Percentiles rank a stretch among this genome's conserved stretches.
Conservation (phyloP, 2,329 filamentous ascomycete species). For the Blumeria graminis region DNA sequence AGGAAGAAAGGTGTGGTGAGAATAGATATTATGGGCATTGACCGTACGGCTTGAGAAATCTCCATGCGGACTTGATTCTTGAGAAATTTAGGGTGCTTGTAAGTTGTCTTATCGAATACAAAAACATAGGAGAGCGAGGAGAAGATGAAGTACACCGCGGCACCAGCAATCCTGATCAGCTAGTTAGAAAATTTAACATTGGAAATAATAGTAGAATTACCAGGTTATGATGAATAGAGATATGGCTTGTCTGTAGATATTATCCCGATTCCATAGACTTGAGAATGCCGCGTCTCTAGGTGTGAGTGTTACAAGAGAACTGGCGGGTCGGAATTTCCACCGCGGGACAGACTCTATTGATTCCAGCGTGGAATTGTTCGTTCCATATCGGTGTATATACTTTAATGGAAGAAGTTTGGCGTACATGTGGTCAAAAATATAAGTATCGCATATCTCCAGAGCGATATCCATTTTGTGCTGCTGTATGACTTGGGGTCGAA, state of each 20-base stretch:
- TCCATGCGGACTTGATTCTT: slow-evolving; percentile 80
- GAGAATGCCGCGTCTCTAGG: slow-evolving; percentile 56
- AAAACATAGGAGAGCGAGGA: slow-evolving; percentile 66
- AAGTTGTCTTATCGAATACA: slow-evolving; percentile 75
- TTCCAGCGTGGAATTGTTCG: slow-evolving; percentile 28
- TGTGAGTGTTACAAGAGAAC: slow-evolving; percentile 39
- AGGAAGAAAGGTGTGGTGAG: slow-evolving; percentile 66
- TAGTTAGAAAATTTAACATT: slow-evolving; percentile 3
- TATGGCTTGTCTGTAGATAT: slow-evolving; percentile 47
- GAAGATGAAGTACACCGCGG: slow-evolving; percentile 64
- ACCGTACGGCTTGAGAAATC: slow-evolving; percentile 51
- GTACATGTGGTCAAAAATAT: slow-evolving; percentile 58
- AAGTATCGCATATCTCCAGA: slow-evolving; percentile 65
- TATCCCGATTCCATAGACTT: slow-evolving; percentile 56
- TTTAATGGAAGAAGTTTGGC: slow-evolving; percentile 41
- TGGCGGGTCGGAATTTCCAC: slow-evolving; percentile 52
- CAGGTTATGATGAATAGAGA: slow-evolving; percentile 70
- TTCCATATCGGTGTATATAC: slow-evolving; percentile 25
- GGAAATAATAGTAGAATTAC: slow-evolving; percentile 24
- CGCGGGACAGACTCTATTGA: slow-evolving; percentile 27
- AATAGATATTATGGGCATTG: slow-evolving; percentile 64
- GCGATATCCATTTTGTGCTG: slow-evolving; percentile 55
- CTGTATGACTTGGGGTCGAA: no score
- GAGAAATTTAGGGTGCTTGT: slow-evolving; percentile 79
- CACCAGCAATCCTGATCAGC: slow-evolving; percentile 50